Base-by-base conservation (phyloP, 768 basidiomycete species). In the Hemileccinum rubropunctum region DNA sequence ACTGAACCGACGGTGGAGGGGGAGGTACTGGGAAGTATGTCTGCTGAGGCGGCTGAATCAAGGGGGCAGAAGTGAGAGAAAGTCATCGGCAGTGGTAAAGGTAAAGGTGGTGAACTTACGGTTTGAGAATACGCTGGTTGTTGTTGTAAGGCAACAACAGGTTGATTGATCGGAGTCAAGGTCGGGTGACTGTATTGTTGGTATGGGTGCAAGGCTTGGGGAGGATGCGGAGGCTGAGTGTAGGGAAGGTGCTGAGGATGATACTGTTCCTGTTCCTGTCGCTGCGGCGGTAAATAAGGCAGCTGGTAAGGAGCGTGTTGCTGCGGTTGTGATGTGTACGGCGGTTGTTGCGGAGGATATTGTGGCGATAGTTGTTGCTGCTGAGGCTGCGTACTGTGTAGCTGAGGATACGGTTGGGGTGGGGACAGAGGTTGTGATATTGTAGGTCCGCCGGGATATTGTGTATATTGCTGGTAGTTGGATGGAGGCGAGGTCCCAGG, bases 21-120 rank as follows among this genome's bases (percentile, higher is more conserved):
- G 62, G 57, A 23, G 64, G 61, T 20, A 57, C 52, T 45, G 36
- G n/a, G 42, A 52, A 27, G 47, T 49, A 47, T 14, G 43, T 13
- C 28, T 66, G 56, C 28, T 56, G 57, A 21, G 45, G 50, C 18
- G 51, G 54, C 30, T 32, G 51, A 42, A 39, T 20, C 37, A 41
- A 39, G 9, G 28, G n/a, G 7, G n/a, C 30, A 18, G 15, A 27
- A 44, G 28, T 61, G 27, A 53, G 40, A 0, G 3, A 6, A 38
- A 27, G 43, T 8, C 4, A 26, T 20, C 34, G 23, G 41, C n/a
- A n/a, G n/a, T n/a, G n/a, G 23, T 32, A 26, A 10, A 10, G 2
- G 12, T 12, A 17, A 26, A 32, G 8, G 17, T 17, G 17, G 20
- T 18, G 44, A 42, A 43, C 62, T 50, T 14, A 63, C 58, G 1